These are phyloP conservation scores for Lipomyces chichibuensis DNA, from an alignment of 805 yeast genomes.

Conservation along the genomic window DNA sequence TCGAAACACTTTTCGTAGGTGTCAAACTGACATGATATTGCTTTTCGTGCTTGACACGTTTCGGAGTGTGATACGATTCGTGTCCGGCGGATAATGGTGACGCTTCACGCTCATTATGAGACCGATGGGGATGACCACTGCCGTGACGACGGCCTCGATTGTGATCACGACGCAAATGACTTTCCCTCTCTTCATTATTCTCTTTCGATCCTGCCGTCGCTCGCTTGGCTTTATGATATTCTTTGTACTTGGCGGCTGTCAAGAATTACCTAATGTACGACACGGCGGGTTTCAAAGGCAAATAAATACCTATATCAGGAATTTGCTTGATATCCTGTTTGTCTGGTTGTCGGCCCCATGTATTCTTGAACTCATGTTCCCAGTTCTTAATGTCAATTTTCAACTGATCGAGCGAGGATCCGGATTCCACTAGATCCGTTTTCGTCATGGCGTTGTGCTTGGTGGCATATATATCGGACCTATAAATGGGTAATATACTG, in stretches of 20 bases:
- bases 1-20: not conserved
- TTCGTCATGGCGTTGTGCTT: no score
- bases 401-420: constrained; percentile 36
- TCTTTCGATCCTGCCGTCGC: not conserved
- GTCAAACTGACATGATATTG: not conserved
- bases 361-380: constrained; percentile 53
- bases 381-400: constrained; percentile 56
- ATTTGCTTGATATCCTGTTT: constrained; percentile 53
- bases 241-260: constrained; percentile 30
- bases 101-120: not conserved
- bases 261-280: not conserved
- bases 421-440: not conserved
- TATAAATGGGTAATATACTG: not conserved
- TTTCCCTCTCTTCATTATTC: not conserved
- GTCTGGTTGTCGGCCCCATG: constrained; percentile 52
- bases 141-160: not conserved
- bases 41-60: not conserved
- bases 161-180: not conserved
- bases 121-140: not conserved
- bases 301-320: constrained; percentile 43
- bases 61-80: not conserved
- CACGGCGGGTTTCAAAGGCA: not conserved
- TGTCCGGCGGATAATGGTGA: not conserved
- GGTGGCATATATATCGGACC: not conserved
- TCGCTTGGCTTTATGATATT: constrained; percentile 13